phyloP scores from a whole-genome alignment of 805 yeast genomes.

The Cyberlindnera suaveolens region DNA sequence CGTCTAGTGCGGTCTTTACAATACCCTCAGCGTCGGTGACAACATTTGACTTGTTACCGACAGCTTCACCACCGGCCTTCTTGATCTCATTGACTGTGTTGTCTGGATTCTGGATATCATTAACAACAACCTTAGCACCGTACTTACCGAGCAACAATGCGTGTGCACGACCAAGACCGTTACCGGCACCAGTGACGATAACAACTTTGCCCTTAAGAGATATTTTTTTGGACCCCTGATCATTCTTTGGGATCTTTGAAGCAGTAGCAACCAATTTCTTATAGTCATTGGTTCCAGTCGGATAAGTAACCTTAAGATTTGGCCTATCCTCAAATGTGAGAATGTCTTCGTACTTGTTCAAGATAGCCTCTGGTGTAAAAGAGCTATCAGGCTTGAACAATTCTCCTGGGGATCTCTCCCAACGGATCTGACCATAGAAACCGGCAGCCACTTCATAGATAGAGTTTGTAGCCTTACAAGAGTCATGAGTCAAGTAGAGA shows the following conservation, averaged over 20 bases:
- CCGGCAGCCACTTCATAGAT: constrained; percentile 95
- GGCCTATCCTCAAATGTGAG: constrained; percentile 53
- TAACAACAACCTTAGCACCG: constrained; percentile 93
- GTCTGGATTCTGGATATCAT: constrained; percentile 76
- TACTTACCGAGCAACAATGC: constrained; percentile 79
- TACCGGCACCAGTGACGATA: constrained; percentile 90
- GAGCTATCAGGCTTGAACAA: constrained; percentile 70
- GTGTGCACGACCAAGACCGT: constrained; percentile 89
- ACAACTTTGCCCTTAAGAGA: constrained; percentile 81
- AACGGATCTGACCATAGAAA: constrained; percentile 81
- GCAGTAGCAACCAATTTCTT: constrained; percentile 48
- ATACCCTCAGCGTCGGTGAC: constrained; percentile 68
- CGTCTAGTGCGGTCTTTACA: constrained; percentile 66
- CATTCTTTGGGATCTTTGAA: constrained; percentile 45
- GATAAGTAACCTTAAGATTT: constrained; percentile 56
- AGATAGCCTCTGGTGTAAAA: constrained; percentile 82
- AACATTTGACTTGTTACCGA: constrained; percentile 79
- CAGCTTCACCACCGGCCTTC: constrained; percentile 71
- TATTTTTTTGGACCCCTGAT: constrained; percentile 50
- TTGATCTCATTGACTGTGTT: constrained; percentile 70
- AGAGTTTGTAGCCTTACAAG: constrained; percentile 58
- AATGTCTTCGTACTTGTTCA: constrained; percentile 58
- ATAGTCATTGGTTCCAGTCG: constrained; percentile 69
- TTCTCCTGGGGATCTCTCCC: constrained; percentile 91
- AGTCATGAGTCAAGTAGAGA: constrained; percentile 67